Evolutionary conservation across 192 early-diverging fungal genomes (phyloP).

Genomic region (Podila verticillata): DNA sequence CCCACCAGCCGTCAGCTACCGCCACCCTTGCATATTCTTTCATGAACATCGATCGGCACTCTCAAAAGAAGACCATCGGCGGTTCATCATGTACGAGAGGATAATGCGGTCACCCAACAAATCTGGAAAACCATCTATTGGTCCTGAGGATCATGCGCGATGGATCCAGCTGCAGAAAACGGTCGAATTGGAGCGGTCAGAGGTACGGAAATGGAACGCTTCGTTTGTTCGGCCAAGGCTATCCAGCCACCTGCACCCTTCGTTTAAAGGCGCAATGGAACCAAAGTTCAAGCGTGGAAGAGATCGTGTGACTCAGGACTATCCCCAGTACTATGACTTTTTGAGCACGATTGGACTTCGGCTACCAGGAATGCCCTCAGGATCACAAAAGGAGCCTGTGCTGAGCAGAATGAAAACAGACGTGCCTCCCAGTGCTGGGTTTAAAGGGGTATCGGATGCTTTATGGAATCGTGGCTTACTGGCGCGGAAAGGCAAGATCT

Average conservation of each 20-base stretch:
- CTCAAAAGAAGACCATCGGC: conserved; percentile 34
- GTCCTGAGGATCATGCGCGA: conserved; percentile 18
- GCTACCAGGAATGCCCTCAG: conserved; percentile 16
- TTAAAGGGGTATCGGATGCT: background rate
- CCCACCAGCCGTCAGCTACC: background rate
- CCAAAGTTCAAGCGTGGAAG: conserved; percentile 25
- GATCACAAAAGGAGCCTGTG: conserved; percentile 27
- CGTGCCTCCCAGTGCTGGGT: background rate
- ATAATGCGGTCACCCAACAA: conserved; percentile 9
- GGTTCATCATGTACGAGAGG: conserved; percentile 30
- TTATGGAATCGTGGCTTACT: conserved; percentile 16
- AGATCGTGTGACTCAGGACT: conserved; percentile 23
- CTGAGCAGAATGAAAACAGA: conserved; percentile 3
- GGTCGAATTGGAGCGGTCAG: conserved; percentile 25
- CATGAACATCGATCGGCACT: conserved; percentile 33
- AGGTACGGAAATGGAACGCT: conserved; percentile 37
- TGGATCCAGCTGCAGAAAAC: conserved; percentile 24
- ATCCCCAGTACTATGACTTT: conserved; percentile 39
- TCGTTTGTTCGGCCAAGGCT: conserved; percentile 14
- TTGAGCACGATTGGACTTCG: conserved; percentile 28
- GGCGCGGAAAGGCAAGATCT: conserved; percentile 25
- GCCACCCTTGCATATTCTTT: conserved; percentile 34
- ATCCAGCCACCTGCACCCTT: conserved; percentile 15
- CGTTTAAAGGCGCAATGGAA: conserved; percentile 21
- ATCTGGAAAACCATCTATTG: background rate